A percentile compares a stretch with the other conserved stretches of the same genome.
phyloP scores from a whole-genome alignment of 305 asterid genomes.

The Solanum hybrid region DNA sequence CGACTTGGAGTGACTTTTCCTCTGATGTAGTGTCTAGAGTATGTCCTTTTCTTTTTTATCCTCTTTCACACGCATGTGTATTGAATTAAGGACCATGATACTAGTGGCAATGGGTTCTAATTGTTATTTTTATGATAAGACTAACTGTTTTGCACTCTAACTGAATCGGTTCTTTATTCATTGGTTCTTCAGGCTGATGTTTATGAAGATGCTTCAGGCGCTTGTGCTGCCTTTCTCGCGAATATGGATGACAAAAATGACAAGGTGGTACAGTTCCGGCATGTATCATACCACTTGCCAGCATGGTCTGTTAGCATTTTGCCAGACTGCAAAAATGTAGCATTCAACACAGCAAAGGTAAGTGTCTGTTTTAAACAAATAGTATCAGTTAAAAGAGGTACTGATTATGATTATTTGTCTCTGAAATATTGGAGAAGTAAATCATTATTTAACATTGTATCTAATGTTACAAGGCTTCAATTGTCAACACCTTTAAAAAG shows the following conservation, averaged over 20 bases:
- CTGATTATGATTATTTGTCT: not conserved
- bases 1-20: not conserved
- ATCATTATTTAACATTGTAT: not conserved
- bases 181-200: constrained; percentile 63
- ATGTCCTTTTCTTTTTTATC: not conserved
- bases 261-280: constrained; percentile 51
- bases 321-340: constrained; percentile 80
- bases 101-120: not conserved
- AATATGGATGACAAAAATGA: constrained; percentile 72
- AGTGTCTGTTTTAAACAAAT: constrained; percentile 1
- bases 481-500: not conserved
- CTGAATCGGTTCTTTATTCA: constrained; percentile 12
- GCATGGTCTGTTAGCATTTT: constrained; percentile 96
- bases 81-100: not conserved
- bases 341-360: constrained; percentile 87
- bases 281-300: constrained; percentile 56
- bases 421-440: not conserved
- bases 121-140: not conserved
- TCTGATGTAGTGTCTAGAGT: not conserved
- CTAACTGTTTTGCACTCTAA: not conserved
- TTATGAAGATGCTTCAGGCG: constrained; percentile 58
- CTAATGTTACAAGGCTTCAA: not conserved
- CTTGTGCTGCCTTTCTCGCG: constrained; percentile 75
- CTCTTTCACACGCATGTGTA: not conserved
- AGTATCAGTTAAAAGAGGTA: not conserved